Evolutionary conservation across 495 filamentous ascomycete species (phyloP), one percentile per base, ranked within the genome.

Genomic region (Staphylotrichum longicolle): DNA sequence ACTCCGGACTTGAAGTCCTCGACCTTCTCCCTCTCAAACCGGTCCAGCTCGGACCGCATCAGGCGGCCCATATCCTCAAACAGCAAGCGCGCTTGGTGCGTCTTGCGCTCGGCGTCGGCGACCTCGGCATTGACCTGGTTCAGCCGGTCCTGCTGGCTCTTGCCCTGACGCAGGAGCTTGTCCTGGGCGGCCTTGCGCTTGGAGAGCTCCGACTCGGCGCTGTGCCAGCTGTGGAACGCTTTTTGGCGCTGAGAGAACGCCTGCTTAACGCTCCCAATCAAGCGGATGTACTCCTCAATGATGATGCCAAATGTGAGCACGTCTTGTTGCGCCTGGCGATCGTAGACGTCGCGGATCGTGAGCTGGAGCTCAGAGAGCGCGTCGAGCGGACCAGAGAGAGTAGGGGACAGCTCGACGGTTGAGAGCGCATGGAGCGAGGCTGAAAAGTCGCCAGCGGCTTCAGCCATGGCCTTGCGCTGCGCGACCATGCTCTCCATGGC

Each of bases 1-100:
- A 98, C 93, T 0, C 91, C 95, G 62, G 88, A 93, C 79, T 98
- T 98, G 76, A 98, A 98, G 73, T 98, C 94, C 72, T 98, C 94
- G 7, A 98, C 94, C 79, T 98, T 98, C 78, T 98, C 94, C 66
- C 85, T 85, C 78, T 98, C 94, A 68, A 98, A 98, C 34, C 92
- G 81, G 63, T 98, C 94, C 61, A 98, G 80, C 74, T 98, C 94
- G 35, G 80, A 78, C 44, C 91, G 83, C 92, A 98, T 93, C 71
- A 96, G 77, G 33, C 91, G 82, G 11, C 94, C 94, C 94, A 98
- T 97, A 71, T 98, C 95, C 63, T 98, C 94, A 72, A 98, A 98
- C 57, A 96, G 73, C 59, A 98, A 71, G 53, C 92, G 80, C 2
- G 91, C 87, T 68, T 94, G 90, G 72, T 98, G 91, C n/a, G 96